phyloP scores from a whole-genome alignment of 2,329 filamentous ascomycete species.

The Celoporthe dispersa region DNA sequence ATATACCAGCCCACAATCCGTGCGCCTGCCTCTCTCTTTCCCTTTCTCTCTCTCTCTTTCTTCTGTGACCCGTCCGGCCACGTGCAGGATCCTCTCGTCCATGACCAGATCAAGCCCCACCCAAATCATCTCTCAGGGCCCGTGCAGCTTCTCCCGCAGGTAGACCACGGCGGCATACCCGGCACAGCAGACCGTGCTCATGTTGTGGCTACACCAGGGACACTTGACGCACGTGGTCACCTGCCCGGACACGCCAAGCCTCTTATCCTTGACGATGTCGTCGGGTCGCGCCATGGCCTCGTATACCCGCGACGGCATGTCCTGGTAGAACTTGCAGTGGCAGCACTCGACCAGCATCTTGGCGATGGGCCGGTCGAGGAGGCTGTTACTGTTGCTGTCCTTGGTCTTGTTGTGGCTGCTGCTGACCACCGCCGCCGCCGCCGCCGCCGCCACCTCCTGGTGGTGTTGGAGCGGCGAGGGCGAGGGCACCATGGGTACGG shows the following conservation, averaged over 20 bases:
- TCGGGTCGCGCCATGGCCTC: conserved; percentile 67
- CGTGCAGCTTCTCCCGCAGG: conserved; percentile 65
- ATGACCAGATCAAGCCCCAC: not conserved
- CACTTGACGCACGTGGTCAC: conserved; percentile 68
- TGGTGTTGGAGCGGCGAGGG: not conserved
- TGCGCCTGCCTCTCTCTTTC: no score
- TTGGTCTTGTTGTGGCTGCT: not conserved
- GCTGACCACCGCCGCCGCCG: not conserved
- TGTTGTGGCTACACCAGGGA: conserved; percentile 73
- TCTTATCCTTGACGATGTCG: conserved; percentile 55
- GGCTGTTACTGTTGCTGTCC: not conserved
- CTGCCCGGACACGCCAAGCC: conserved; percentile 57
- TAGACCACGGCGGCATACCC: conserved; percentile 71
- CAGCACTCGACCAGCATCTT: conserved; percentile 72
- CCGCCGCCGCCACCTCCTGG: not conserved
- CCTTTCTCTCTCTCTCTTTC: no score
- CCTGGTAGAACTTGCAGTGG: conserved; percentile 66
- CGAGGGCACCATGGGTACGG: not conserved
- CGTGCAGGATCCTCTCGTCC: not conserved
- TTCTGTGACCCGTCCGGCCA: not conserved
- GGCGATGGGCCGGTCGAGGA: conserved; percentile 49
- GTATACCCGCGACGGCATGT: conserved; percentile 67
- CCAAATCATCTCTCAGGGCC: conserved; percentile 9
- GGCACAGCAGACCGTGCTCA: conserved; percentile 71
- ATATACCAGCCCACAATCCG: no score